Conservation (phyloP, 176 grass and related monocot genomes). For the Triticum turgidum region DNA sequence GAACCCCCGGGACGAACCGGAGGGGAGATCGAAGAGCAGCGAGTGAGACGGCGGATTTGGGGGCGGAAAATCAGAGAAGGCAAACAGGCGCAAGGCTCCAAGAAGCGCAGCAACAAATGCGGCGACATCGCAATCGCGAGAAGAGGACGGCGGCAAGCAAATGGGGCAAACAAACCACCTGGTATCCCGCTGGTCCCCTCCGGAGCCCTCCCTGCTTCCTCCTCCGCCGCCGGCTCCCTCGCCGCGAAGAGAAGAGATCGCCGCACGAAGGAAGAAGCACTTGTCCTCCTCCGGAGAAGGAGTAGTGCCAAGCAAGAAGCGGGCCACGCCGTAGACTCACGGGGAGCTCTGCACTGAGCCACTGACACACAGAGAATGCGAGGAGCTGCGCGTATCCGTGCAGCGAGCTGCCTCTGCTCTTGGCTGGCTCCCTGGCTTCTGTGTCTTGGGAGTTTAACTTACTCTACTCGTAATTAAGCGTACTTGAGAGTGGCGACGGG, state of each 20-base stretch:
- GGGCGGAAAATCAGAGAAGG: background rate
- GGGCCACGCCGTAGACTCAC: background rate
- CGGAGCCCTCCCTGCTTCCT: background rate
- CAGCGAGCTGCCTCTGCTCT: conserved; percentile 3
- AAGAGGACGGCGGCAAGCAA: conserved; percentile 20
- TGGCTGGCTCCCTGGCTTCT: conserved; percentile 18
- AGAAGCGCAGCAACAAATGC: conserved; percentile 29
- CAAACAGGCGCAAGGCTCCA: conserved; percentile 23
- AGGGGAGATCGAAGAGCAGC: background rate
- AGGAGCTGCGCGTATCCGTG: conserved; percentile 12
- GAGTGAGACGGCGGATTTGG: background rate
- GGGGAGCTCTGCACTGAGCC: background rate
- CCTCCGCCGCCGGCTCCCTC: background rate
- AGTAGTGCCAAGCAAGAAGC: background rate
- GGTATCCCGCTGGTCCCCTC: conserved; percentile 33
- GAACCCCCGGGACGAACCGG: background rate
- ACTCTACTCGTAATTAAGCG: conserved; percentile 18
- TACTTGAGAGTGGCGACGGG: background rate
- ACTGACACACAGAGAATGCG: conserved; percentile 32
- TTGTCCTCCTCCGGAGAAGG: background rate
- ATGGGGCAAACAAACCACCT: conserved; percentile 25
- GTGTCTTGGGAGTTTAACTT: conserved; percentile 34
- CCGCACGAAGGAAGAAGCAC: background rate
- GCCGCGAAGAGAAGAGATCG: background rate
- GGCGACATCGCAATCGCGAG: background rate